Conservation (phyloP, 192 early-diverging fungal genomes). For the Mycoemilia scoparia region DNA sequence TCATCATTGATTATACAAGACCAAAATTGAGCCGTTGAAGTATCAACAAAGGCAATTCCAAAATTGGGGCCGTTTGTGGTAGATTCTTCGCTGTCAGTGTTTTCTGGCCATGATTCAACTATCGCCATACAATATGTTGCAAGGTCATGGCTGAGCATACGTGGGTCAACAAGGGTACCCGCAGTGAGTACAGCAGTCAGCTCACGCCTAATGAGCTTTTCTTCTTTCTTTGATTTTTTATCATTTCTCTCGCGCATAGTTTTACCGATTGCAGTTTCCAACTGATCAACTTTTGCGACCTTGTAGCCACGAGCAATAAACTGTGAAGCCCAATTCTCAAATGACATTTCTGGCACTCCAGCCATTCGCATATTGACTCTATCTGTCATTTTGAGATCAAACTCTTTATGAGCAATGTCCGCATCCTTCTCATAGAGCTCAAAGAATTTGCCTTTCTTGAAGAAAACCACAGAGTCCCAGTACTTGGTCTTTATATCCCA, state of each 20-base stretch:
- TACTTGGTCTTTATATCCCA: constrained; percentile 94
- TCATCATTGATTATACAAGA: constrained; percentile 55
- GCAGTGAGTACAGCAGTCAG: constrained; percentile 72
- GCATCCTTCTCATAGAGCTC: constrained; percentile 99
- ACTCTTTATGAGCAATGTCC: constrained; percentile 84
- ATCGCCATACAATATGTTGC: constrained; percentile 91
- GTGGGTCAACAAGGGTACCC: constrained; percentile 79
- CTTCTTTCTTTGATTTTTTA: constrained; percentile 30
- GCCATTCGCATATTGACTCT: constrained; percentile 98
- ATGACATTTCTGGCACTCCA: constrained; percentile 84
- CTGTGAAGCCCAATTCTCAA: constrained; percentile 89
- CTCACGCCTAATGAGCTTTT: constrained; percentile 70
- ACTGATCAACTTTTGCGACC: constrained; percentile 93
- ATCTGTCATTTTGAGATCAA: constrained; percentile 92
- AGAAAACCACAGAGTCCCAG: constrained; percentile 94
- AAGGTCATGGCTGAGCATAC: constrained; percentile 73
- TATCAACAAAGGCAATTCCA: constrained; percentile 89
- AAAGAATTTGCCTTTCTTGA: constrained; percentile 98
- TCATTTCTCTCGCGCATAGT: constrained; percentile 59
- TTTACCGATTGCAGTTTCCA: constrained; percentile 88
- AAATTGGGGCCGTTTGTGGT: constrained; percentile 34
- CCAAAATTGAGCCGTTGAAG: constrained; percentile 81
- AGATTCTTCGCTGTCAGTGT: background rate
- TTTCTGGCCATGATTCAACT: constrained; percentile 37
- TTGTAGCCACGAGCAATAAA: constrained; percentile 93